A percentile compares a stretch with the other conserved stretches of the same genome.
Conservation (phyloP, 805 yeast species). For the Lipomyces orientalis region DNA sequence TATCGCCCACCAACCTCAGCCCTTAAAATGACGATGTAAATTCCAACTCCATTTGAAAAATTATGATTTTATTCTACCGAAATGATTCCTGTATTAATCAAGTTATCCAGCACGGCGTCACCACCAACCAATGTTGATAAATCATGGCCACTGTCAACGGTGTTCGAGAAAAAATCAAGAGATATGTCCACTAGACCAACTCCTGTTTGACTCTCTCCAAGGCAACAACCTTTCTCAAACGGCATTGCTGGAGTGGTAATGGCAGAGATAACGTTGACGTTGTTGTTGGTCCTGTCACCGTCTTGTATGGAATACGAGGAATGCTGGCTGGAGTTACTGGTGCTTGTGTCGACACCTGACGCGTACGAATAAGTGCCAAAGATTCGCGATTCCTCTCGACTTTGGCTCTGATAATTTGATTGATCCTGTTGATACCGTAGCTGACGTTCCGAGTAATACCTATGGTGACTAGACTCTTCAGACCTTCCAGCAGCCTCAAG, state of each 20-base stretch:
- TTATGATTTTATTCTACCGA: background rate
- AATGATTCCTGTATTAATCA: too few species aligned
- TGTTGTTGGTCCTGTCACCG: background rate
- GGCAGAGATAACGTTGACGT: background rate
- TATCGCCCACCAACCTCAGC: too few species aligned
- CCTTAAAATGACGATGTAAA: too few species aligned
- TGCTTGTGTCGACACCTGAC: background rate
- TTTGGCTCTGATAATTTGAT: background rate
- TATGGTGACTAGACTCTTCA: background rate
- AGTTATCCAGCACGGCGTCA: background rate
- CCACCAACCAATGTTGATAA: background rate
- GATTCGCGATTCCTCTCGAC: background rate
- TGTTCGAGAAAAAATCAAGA: background rate
- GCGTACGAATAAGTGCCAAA: background rate
- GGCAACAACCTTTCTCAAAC: background rate
- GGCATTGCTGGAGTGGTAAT: background rate
- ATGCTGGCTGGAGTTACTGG: background rate
- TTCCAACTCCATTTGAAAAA: background rate
- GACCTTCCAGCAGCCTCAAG: background rate
- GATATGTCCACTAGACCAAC: background rate
- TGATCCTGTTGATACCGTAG: background rate
- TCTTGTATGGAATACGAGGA: background rate
- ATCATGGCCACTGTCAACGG: background rate
- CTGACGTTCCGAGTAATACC: background rate
- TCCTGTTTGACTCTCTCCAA: background rate